phyloP scores from a whole-genome alignment of 106 monocot genomes.

The Acorus calamus region DNA sequence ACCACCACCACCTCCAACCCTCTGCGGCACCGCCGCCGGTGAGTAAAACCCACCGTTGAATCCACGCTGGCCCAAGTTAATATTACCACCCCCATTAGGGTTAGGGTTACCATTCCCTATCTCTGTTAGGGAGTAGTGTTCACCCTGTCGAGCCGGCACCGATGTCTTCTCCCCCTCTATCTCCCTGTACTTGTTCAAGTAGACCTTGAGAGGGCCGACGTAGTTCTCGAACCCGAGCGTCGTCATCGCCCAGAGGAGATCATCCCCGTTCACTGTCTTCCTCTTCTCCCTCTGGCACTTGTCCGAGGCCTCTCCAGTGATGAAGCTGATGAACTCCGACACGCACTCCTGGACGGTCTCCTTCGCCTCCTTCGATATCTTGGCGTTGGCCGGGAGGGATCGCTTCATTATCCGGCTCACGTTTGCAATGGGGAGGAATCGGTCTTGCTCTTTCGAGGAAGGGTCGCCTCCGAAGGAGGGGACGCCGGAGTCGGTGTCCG shows the following conservation, averaged over 20 bases:
- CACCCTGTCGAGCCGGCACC: not conserved
- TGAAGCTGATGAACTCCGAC: constrained; percentile 74
- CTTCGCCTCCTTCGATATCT: constrained; percentile 69
- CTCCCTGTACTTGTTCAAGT: constrained; percentile 28
- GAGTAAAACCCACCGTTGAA: not conserved
- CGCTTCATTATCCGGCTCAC: constrained; percentile 26
- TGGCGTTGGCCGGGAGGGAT: constrained; percentile 54
- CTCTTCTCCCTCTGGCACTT: constrained; percentile 71
- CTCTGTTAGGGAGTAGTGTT: not conserved
- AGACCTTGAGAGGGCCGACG: constrained; percentile 27
- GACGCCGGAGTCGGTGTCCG: constrained; percentile 8
- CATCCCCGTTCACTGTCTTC: constrained; percentile 66
- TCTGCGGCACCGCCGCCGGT: not conserved
- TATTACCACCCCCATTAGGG: not conserved
- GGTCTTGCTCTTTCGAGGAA: constrained; percentile 13
- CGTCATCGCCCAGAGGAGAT: constrained; percentile 70
- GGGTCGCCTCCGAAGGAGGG: constrained; percentile 14
- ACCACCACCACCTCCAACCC: not conserved
- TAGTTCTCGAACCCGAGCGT: constrained; percentile 35
- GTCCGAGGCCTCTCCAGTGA: constrained; percentile 66
- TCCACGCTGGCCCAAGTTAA: too few relatives aligned
- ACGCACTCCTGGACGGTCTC: constrained; percentile 74
- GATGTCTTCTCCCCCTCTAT: constrained; percentile 30
- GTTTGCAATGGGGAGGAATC: constrained; percentile 22
- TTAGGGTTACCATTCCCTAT: not conserved